A percentile compares a stretch with the other conserved stretches of the same genome.
Conservation (phyloP, 2,329 filamentous ascomycete genomes). For the Coleophoma crateriformis region DNA sequence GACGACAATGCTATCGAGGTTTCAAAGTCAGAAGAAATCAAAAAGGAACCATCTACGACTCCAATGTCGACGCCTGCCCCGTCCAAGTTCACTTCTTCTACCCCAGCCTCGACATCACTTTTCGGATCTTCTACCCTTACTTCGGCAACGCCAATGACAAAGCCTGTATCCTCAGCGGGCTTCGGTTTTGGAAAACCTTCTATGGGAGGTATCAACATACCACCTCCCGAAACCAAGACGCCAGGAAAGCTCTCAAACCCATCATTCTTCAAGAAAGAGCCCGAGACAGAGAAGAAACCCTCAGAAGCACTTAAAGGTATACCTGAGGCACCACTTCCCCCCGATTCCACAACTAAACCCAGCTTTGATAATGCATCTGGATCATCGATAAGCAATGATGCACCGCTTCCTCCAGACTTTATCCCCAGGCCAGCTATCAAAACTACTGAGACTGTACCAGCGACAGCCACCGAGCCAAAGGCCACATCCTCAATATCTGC, state of each 20-base stretch:
- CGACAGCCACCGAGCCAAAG: constrained; percentile 1
- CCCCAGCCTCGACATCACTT: constrained; percentile 8
- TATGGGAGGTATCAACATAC: background rate
- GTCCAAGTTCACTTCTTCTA: constrained; percentile 11
- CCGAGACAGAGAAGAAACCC: constrained; percentile 7
- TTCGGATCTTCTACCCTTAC: constrained; percentile 10
- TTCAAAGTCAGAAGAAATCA: constrained; percentile 6
- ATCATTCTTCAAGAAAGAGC: constrained; percentile 17
- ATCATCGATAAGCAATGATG: constrained; percentile 33
- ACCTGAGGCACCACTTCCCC: constrained; percentile 35
- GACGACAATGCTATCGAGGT: constrained; percentile 11
- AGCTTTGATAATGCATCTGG: constrained; percentile 32
- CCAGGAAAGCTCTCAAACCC: constrained; percentile 9
- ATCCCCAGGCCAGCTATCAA: constrained; percentile 12
- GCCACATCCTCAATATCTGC: constrained; percentile 10
- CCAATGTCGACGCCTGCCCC: constrained; percentile 18
- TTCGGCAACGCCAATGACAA: constrained; percentile 1
- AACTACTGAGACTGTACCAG: constrained; percentile 1
- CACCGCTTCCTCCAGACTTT: constrained; percentile 35
- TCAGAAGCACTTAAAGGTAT: constrained; percentile 12
- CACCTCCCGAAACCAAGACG: constrained; percentile 8
- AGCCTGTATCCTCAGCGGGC: constrained; percentile 6
- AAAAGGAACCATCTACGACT: constrained; percentile 13
- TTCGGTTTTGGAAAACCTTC: constrained; percentile 17
- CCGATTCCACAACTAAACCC: constrained; percentile 33